Conservation (phyloP, 148 eudicot species). For the Cornus suecica region DNA sequence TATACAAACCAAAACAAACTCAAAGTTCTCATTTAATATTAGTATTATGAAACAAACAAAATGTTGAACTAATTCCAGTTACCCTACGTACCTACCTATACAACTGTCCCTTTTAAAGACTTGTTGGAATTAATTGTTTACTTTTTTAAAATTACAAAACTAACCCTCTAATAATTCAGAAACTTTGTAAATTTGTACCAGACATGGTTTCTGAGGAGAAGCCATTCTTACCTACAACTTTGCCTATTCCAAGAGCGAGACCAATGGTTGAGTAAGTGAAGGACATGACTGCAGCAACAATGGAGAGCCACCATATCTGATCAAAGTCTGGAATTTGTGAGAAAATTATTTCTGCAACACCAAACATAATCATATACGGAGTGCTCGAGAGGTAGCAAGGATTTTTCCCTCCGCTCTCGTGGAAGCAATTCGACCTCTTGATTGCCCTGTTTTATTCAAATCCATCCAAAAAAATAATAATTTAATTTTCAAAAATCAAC, state of each 20-base stretch:
- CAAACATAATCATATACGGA: slow-evolving; percentile 38
- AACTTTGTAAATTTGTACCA: too few relatives aligned
- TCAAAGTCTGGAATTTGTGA: slow-evolving; percentile 45
- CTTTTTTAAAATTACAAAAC: too few relatives aligned
- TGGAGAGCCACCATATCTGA: slow-evolving; percentile 43
- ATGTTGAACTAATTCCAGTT: too few relatives aligned
- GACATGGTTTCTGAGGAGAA: not conserved
- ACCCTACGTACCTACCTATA: too few relatives aligned
- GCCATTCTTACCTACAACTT: slow-evolving; percentile 30
- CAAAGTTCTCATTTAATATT: too few relatives aligned
- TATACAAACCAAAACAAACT: too few relatives aligned
- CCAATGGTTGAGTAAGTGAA: slow-evolving; percentile 42
- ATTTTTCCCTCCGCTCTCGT: slow-evolving; percentile 18
- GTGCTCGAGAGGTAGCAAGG: slow-evolving; percentile 31
- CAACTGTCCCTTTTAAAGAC: too few relatives aligned
- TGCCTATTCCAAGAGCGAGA: slow-evolving; percentile 33
- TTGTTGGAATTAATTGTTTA: too few relatives aligned
- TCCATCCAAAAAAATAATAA: not conserved
- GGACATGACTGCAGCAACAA: slow-evolving; percentile 49
- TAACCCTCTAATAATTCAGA: too few relatives aligned
- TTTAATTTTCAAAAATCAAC: not conserved
- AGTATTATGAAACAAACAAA: too few relatives aligned
- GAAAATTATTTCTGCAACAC: slow-evolving; percentile 30
- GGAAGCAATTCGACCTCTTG: slow-evolving; percentile 38
- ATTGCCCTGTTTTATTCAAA: slow-evolving; percentile 26